Percentiles rank a stretch among this genome's conserved stretches.
Conservation (phyloP, 495 filamentous ascomycete species). For the Penicillium flavigenum region DNA sequence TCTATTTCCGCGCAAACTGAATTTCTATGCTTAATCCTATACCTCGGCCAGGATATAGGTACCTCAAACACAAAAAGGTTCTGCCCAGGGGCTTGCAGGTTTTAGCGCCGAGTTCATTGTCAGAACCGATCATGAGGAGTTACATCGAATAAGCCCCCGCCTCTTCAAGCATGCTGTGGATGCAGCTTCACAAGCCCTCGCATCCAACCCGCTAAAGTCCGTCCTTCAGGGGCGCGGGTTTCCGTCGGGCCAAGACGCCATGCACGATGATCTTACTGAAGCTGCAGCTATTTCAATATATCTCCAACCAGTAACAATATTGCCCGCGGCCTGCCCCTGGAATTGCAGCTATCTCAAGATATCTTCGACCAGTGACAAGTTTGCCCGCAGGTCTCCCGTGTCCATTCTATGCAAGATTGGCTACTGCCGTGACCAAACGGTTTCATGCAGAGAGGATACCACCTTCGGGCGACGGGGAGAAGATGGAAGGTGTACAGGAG, state of each 20-base stretch:
- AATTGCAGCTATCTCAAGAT: not conserved
- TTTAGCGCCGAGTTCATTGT: not conserved
- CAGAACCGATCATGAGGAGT: conserved; percentile 4
- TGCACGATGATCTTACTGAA: conserved; percentile 5
- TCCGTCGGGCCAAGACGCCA: conserved; percentile 31
- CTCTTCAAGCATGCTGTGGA: not conserved
- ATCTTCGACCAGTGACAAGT: not conserved
- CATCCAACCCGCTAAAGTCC: conserved; percentile 6
- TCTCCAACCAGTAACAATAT: conserved; percentile 15
- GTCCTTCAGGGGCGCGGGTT: conserved; percentile 14
- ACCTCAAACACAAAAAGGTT: not conserved
- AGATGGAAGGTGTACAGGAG: not conserved
- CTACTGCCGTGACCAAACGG: not conserved
- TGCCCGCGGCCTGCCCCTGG: not conserved
- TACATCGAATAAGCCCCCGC: conserved; percentile 1
- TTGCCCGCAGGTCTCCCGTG: not conserved
- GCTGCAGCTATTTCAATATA: conserved; percentile 6
- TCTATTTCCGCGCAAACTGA: not conserved
- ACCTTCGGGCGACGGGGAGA: conserved; percentile 7
- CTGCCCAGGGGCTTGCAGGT: not conserved
- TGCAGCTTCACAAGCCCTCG: not conserved
- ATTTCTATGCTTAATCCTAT: not conserved
- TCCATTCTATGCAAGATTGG: not conserved
- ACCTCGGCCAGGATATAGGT: not conserved
- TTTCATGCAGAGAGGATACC: conserved; percentile 5